Base-by-base conservation (phyloP, 2,329 filamentous ascomycete genomes). In the Stachybotrys chlorohalonatus region DNA sequence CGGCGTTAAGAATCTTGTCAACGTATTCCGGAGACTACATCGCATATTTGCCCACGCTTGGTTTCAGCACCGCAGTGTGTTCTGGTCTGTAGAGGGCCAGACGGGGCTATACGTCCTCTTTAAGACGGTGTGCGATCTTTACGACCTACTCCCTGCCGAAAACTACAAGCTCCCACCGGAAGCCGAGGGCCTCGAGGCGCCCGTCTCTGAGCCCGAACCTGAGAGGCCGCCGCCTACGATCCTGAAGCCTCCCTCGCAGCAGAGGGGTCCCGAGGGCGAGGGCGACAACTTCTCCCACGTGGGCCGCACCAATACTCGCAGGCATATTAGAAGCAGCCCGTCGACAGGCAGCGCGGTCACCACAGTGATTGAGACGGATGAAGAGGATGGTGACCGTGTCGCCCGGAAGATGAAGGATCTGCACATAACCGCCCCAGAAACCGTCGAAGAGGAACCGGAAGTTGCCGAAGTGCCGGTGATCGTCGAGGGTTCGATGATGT, bases 21-120 rank as follows among this genome's bases (percentile, higher is more conserved):
- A 96, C 69, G 93, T 99, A 55, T 97, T 99, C 72, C 83, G 94
- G 54, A 83, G 94, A 13, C 82, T 97, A 52, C 95, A 99, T 70
- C 84, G 94, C 57, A 97, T 99, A 71, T 99, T 97, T 68, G 94
- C 94, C 50, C 94, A 99, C 68, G 94, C 94, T 7, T 99, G 94
- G 94, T 99, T 96, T 70, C 91, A 96, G 73, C 94, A 99, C 70
- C 84, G 92, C 49, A 87, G 88, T 54, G 90, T 96, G 53, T 99
- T 97, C 70, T 97, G 93, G 91, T 85, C 89, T 47, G 87, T 97
- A 1, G 94, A 99, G 73, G 83, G 83, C 9, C 84, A 91, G 68
- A 90, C 90, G n/a, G 94, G 94, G 0, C 75, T 99, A 11, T 99
- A 99, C 68, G 83, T 95, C 55, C 87, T 99, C 65, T 99, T 97